Percentiles rank a stretch among this genome's conserved stretches.
Evolutionary conservation across 441 rosid genomes (phyloP).

Genomic region (Hura crepitans): DNA sequence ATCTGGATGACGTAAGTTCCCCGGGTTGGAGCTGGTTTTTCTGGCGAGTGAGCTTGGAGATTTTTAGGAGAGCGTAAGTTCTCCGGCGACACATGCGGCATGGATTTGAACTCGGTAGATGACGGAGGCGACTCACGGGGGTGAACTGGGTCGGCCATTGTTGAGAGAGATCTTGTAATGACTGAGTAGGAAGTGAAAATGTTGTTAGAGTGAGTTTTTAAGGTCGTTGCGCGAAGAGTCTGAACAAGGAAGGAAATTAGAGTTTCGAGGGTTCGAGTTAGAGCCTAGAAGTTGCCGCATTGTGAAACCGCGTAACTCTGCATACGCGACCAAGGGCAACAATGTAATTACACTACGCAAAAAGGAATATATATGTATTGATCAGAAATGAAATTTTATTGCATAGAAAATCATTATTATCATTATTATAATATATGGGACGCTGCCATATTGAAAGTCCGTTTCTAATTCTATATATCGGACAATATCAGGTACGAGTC

Average conservation of each 20-base stretch:
- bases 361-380: not conserved
- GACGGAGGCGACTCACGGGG: slow-evolving; percentile 27
- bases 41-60: slow-evolving; percentile 16
- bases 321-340: not conserved
- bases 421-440: too few relatives aligned
- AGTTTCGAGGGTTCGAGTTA: too few relatives aligned
- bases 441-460: too few relatives aligned
- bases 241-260: not conserved
- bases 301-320: not conserved
- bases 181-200: not conserved
- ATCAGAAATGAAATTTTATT: too few relatives aligned
- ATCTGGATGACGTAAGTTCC: slow-evolving; percentile 76
- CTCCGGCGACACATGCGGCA: not conserved
- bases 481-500: too few relatives aligned
- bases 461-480: too few relatives aligned
- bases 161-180: too few relatives aligned
- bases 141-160: slow-evolving; percentile 39
- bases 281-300: too few relatives aligned
- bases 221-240: not conserved
- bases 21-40: slow-evolving; percentile 29
- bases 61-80: slow-evolving; percentile 1
- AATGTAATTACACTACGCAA: not conserved
- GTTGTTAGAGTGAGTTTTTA: not conserved
- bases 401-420: too few relatives aligned
- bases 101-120: slow-evolving; percentile 3